Evolutionary conservation across 75 land plant genomes (phyloP).

Genomic region (Picea sitchensis): DNA sequence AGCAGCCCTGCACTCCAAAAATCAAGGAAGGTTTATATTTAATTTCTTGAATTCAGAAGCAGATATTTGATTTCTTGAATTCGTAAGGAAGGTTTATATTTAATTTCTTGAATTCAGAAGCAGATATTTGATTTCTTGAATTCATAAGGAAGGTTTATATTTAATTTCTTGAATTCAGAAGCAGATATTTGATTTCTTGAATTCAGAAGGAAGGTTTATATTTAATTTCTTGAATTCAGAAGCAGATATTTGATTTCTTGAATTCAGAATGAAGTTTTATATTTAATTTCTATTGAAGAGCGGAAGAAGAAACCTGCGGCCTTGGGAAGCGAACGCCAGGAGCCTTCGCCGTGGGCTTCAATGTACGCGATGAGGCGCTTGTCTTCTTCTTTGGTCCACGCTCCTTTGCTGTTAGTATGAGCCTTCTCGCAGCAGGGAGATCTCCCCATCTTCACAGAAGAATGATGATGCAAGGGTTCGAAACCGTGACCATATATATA

Average conservation of each 20-base stretch:
- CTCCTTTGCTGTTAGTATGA: constrained; percentile 54
- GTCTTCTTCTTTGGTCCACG: constrained; percentile 66
- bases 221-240: neutral
- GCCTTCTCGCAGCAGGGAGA: constrained; percentile 65
- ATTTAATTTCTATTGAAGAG: neutral
- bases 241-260: neutral
- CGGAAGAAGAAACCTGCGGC: constrained; percentile 27
- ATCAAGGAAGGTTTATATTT: no score
- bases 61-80: no score
- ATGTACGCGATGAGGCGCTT: constrained; percentile 46
- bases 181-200: neutral
- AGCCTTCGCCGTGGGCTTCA: constrained; percentile 57
- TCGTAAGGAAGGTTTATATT: no score
- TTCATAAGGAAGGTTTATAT: no score
- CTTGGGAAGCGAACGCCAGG: constrained; percentile 64
- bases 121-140: neutral
- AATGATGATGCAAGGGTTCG: no score
- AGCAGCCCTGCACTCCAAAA: constrained; percentile 19
- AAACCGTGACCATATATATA: no score
- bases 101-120: neutral
- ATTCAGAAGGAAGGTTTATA: no score
- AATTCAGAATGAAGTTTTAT: no score
- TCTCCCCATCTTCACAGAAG: constrained; percentile 33
- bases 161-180: neutral
- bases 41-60: neutral